Percentiles rank a stretch among this genome's conserved stretches.
Evolutionary conservation across 2,329 filamentous ascomycete genomes (phyloP).

Genomic region (Aspergillus sp.): DNA sequence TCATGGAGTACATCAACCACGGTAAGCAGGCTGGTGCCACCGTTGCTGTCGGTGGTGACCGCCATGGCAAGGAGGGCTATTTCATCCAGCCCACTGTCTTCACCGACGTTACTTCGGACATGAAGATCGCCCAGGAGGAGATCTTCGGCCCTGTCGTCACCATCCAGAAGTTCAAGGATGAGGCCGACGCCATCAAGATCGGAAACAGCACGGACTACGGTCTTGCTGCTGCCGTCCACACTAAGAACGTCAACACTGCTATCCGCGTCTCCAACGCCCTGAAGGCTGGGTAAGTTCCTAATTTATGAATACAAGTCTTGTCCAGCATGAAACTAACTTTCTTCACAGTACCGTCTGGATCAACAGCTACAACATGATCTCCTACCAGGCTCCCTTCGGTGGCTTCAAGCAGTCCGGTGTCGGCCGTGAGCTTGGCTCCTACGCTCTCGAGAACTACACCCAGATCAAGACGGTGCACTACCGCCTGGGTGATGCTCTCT

Average conservation of each 20-base stretch:
- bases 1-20: slow-evolving; percentile 70
- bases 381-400: slow-evolving; percentile 44
- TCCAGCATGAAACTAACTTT: not conserved
- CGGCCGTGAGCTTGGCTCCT: slow-evolving; percentile 48
- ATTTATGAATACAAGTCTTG: slow-evolving; percentile 29
- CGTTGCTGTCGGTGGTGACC: slow-evolving; percentile 65
- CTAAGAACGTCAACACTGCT: slow-evolving; percentile 74
- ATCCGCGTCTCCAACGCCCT: slow-evolving; percentile 71
- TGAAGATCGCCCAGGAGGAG: slow-evolving; percentile 74
- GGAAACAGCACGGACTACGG: slow-evolving; percentile 75
- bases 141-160: slow-evolving; percentile 79
- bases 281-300: slow-evolving; percentile 62
- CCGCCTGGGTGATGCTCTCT: slow-evolving; percentile 44
- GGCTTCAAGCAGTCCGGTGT: slow-evolving; percentile 47
- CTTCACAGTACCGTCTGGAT: slow-evolving; percentile 56
- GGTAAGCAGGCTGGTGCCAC: slow-evolving; percentile 65
- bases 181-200: slow-evolving; percentile 66
- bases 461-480: slow-evolving; percentile 49
- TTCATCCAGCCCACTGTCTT: slow-evolving; percentile 85
- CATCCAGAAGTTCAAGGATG: slow-evolving; percentile 71
- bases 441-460: slow-evolving; percentile 51
- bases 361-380: slow-evolving; percentile 70
- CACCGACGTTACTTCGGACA: slow-evolving; percentile 69
- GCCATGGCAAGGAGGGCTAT: slow-evolving; percentile 74
- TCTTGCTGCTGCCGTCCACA: slow-evolving; percentile 75